phyloP scores from a whole-genome alignment of 106 monocot genomes.

The Dioscorea dumetorum region DNA sequence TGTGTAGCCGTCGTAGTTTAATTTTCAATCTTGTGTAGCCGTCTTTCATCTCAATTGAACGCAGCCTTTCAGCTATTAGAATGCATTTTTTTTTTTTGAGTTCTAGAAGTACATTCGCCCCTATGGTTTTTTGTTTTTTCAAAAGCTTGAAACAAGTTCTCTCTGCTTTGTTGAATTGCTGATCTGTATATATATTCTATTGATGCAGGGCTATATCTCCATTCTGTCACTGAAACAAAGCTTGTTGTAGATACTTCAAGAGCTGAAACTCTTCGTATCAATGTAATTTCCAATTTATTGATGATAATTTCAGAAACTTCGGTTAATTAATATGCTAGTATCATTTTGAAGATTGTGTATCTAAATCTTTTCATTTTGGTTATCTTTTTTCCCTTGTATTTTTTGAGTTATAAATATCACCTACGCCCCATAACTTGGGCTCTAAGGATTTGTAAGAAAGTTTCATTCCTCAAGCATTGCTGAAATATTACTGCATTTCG shows the following conservation, averaged over 20 bases:
- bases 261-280: conserved; percentile 85
- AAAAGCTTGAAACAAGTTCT: background rate
- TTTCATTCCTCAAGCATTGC: too few species aligned
- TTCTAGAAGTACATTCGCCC: background rate
- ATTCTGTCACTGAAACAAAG: conserved; percentile 73
- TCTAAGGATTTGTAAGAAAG: too few species aligned
- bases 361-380: background rate
- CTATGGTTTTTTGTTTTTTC: background rate
- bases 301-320: background rate
- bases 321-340: background rate
- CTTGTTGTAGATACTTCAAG: conserved; percentile 95
- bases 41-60: background rate
- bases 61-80: background rate
- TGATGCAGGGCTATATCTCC: conserved; percentile 82
- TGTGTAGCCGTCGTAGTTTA: too few species aligned
- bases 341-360: background rate
- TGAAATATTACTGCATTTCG: background rate
- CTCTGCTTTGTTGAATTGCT: background rate
- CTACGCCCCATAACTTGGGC: background rate
- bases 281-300: conserved; percentile 38
- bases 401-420: background rate
- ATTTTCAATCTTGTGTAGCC: background rate
- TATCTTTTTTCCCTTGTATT: background rate
- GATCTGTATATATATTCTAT: background rate
- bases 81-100: background rate